Conservation (phyloP, 805 yeast genomes). For the Clavispora fructus region DNA sequence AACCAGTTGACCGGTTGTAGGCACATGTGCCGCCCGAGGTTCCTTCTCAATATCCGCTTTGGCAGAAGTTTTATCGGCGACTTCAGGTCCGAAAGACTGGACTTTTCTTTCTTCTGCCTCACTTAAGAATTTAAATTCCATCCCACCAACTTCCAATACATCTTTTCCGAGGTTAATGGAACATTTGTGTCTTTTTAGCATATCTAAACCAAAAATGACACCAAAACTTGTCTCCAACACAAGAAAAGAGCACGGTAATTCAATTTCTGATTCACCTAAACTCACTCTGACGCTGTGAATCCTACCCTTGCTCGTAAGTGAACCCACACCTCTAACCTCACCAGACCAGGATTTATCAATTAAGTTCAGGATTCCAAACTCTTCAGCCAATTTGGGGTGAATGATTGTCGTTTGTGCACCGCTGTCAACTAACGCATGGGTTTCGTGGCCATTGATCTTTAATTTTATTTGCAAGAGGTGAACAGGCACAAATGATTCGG, state of each 20-base stretch:
- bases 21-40: not conserved
- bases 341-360: conserved; percentile 80
- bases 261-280: conserved; percentile 49
- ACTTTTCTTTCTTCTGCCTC: conserved; percentile 57
- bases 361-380: conserved; percentile 61
- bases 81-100: conserved; percentile 1
- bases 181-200: conserved; percentile 87
- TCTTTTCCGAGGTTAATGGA: conserved; percentile 66
- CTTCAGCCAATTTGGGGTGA: conserved; percentile 70
- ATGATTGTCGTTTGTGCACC: conserved; percentile 93
- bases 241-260: conserved; percentile 36
- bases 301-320: conserved; percentile 69
- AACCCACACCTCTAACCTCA: conserved; percentile 88
- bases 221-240: conserved; percentile 66
- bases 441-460: conserved; percentile 71
- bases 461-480: conserved; percentile 78
- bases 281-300: conserved; percentile 85
- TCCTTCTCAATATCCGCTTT: conserved; percentile 5
- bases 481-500: conserved; percentile 82
- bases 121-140: conserved; percentile 63
- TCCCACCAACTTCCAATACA: conserved; percentile 64
- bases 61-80: conserved; percentile 4
- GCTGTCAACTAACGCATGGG: conserved; percentile 92
- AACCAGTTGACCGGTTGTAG: not conserved
- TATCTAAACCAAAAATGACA: conserved; percentile 79